Percentiles rank a stretch among this genome's conserved stretches.
These are phyloP conservation scores for Candida berthetii DNA, from an alignment of 805 yeast genomes.

Conservation along the genomic window DNA sequence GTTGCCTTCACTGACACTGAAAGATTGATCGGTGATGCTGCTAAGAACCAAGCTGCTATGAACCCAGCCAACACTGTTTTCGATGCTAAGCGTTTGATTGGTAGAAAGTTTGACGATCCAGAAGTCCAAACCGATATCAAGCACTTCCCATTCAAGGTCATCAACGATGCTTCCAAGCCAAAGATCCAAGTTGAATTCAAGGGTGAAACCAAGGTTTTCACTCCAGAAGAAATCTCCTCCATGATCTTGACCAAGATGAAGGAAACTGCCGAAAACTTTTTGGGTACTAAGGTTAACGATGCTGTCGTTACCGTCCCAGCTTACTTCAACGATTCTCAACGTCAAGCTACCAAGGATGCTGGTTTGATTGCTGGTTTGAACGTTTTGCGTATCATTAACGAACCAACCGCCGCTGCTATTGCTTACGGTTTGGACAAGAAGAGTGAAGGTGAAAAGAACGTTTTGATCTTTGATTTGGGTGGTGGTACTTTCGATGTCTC, in stretches of 20 bases:
- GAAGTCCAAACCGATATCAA: constrained; percentile 76
- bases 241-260: constrained; percentile 90
- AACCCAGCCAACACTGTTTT: constrained; percentile 89
- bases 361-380: constrained; percentile 93
- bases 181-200: constrained; percentile 50
- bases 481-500: constrained; percentile 99
- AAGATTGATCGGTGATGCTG: constrained; percentile 58
- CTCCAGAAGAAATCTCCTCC: constrained; percentile 93
- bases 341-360: constrained; percentile 96
- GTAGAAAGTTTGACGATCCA: constrained; percentile 77
- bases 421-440: constrained; percentile 89
- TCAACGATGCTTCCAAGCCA: constrained; percentile 71
- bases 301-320: constrained; percentile 97
- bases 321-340: constrained; percentile 93
- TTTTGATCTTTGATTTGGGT: constrained; percentile 90
- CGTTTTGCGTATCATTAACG: constrained; percentile 90
- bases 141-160: constrained; percentile 81
- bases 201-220: constrained; percentile 80
- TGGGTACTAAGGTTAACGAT: constrained; percentile 78
- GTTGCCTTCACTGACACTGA: constrained; percentile 92
- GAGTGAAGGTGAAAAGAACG: constrained; percentile 76
- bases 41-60: constrained; percentile 94
- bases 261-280: constrained; percentile 86
- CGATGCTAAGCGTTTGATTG: constrained; percentile 90
- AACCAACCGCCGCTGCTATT: constrained; percentile 95